Evolutionary conservation across 2,329 filamentous ascomycete genomes (phyloP), one percentile per base, ranked within the genome.

Genomic region (Penicillium sp.): DNA sequence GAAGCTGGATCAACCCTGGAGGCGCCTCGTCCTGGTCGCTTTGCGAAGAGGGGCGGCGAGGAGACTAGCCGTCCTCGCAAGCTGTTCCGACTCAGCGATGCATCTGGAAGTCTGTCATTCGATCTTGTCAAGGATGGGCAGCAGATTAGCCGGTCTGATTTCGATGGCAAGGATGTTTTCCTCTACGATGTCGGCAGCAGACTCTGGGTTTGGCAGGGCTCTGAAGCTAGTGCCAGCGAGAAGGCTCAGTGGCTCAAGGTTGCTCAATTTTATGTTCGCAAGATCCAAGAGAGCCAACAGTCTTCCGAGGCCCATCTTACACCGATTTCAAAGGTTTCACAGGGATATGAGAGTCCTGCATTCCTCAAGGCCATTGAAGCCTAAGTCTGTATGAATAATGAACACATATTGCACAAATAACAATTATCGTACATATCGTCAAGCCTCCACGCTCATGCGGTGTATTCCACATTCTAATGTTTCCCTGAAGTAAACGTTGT

Each of bases 191-290:
- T 75, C 0, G 84, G 84, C 6, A 79, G 68, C 47, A 73, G 73
- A 7, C 74, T 88, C 32, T 89, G 85, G 85, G 83, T 88, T 2
- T 88, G 86, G 86, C 79, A 87, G 63, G 86, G 86, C 0, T 70
- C 72, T 2, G 74, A 75, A 1, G 84, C 86, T 8, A 88, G 85
- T 67, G 71, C 71, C 32, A 71, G 69, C 1, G 86, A 88, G 72
- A 86, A 79, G 68, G 78, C 81, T 5, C 75, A 76, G 67, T 89
- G 86, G 86, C 53, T 71, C 45, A 69, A 63, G 48, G 65, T 69
- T 10, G 66, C 67, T 1, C 68, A 71, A 32, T 57, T 56, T 11
- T 71, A 71, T 44, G 48, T 70, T 22, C 66, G 64, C 4, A 59
- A 60, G 31, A 54, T 69, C 9, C 63, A 68, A 45, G 64, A 66